These are phyloP conservation scores for Mrakia blollopis DNA, from an alignment of 768 basidiomycete species.

Conservation along the genomic window DNA sequence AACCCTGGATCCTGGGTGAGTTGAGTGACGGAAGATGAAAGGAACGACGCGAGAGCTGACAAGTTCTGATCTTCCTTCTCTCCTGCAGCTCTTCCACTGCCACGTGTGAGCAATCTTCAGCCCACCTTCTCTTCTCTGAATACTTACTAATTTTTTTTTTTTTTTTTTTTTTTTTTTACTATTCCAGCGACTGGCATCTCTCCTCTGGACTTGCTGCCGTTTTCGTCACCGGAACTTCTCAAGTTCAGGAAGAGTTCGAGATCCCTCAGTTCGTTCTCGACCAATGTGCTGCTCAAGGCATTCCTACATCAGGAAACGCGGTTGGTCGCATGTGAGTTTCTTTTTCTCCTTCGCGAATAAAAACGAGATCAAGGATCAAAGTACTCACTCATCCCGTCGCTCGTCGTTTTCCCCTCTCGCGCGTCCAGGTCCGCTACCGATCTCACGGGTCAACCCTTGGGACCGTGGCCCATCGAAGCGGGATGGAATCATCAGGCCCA, in stretches of 20 bases:
- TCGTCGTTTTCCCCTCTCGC: neutral
- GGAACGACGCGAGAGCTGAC: neutral
- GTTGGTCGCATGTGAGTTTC: slow-evolving; percentile 59
- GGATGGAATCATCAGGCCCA: slow-evolving; percentile 46
- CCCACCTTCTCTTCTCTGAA: no score
- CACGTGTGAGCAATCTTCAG: slow-evolving; percentile 1
- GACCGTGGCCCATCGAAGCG: slow-evolving; percentile 52
- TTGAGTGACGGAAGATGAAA: no score
- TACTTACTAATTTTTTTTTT: no score
- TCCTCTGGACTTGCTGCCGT: slow-evolving; percentile 69
- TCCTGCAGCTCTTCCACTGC: neutral
- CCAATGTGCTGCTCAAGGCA: slow-evolving; percentile 63
- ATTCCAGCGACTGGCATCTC: slow-evolving; percentile 35
- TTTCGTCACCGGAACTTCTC: slow-evolving; percentile 73
- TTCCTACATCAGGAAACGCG: slow-evolving; percentile 72
- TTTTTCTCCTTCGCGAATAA: neutral
- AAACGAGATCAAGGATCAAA: neutral
- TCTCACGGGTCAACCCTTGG: slow-evolving; percentile 55
- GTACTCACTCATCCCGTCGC: neutral
- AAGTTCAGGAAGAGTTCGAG: slow-evolving; percentile 55
- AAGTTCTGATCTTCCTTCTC: neutral
- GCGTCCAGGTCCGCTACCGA: slow-evolving; percentile 55
- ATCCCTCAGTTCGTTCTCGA: slow-evolving; percentile 61
- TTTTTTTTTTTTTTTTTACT: no score
- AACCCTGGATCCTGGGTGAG: slow-evolving; percentile 77